Evolutionary conservation across 176 grass and related monocot genomes (phyloP), one percentile per base, ranked within the genome.

Genomic region (Elaeis guineensis): DNA sequence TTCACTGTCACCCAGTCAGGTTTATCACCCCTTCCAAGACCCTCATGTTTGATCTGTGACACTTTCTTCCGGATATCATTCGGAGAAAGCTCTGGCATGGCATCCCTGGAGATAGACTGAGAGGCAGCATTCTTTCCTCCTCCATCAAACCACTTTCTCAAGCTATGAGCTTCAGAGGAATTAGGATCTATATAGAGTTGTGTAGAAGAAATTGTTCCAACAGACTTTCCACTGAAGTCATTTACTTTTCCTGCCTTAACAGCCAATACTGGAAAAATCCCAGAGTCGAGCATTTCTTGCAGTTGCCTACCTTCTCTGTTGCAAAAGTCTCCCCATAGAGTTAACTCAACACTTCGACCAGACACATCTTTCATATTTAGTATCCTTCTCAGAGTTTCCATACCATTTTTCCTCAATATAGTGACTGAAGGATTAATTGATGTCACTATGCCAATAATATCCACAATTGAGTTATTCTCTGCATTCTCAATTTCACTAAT

Each of bases 261-360:
- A 74, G 81, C 84, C 54, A 98, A 55, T 17, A 89, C 72, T 54
- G 93, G 84, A 70, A 83, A 89, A 4, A 25, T 6, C 30, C 81
- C 81, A 25, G 56, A 69, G 39, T 83, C 81, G 54, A 86, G 66
- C 54, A 77, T 82, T 73, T 76, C 81, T 70, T 89, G 87, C 58
- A 97, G 72, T 25, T 89, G 66, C 12, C 57, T 74, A 44, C 93
- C 84, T 83, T 97, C 84, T 80, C 77, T 81, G 66, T 97, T 97
- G 70, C 87, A 97, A 67, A 97, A 97, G 23, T 91, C 93, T 66
- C 87, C 87, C 93, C 93, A 97, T 72, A 92, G 71, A 62, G 93
- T 97, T 74, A 97, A 63, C 77, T 92, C 93, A 61, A 97, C 87
- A 76, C 84, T 92, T 80, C 72, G 69, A 76, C 70, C 76, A 63